phyloP scores from a whole-genome alignment of 2,329 filamentous ascomycete genomes.

The Beauveria asiatica region DNA sequence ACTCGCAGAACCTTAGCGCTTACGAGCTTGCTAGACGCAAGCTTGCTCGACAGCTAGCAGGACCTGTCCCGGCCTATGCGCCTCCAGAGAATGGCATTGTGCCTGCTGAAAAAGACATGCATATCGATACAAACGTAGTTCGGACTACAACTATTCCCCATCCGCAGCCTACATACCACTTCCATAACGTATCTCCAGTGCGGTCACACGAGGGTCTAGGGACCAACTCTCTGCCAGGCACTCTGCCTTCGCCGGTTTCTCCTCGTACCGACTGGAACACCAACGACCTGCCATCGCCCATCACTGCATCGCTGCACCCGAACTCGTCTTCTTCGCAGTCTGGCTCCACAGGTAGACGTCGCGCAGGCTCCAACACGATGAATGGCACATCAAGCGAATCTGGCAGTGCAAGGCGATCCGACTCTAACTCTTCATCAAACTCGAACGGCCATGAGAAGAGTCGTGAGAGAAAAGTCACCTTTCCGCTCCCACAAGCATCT shows the following conservation, averaged over 20 bases:
- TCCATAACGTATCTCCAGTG: slow-evolving; percentile 14
- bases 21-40: slow-evolving; percentile 45
- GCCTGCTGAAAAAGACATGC: slow-evolving; percentile 23
- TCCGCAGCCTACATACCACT: neutral
- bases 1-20: slow-evolving; percentile 31
- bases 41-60: slow-evolving; percentile 41
- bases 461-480: slow-evolving; percentile 13
- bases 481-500: slow-evolving; percentile 14
- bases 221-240: slow-evolving; percentile 29
- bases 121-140: slow-evolving; percentile 14
- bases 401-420: slow-evolving; percentile 21
- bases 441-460: slow-evolving; percentile 16
- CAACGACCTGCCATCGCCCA: slow-evolving; percentile 35
- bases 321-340: slow-evolving; percentile 15
- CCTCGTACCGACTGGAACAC: slow-evolving; percentile 36
- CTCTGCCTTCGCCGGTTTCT: slow-evolving; percentile 41
- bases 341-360: slow-evolving; percentile 14
- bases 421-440: slow-evolving; percentile 18
- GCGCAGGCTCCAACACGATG: neutral
- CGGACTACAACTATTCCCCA: slow-evolving; percentile 14
- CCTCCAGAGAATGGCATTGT: slow-evolving; percentile 27
- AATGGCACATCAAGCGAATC: slow-evolving; percentile 16
- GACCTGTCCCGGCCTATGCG: slow-evolving; percentile 40
- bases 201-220: slow-evolving; percentile 16
- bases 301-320: slow-evolving; percentile 23